These are phyloP conservation scores for Drosera spatulata DNA, from an alignment of 179 eudicot genomes.

Conservation along the genomic window DNA sequence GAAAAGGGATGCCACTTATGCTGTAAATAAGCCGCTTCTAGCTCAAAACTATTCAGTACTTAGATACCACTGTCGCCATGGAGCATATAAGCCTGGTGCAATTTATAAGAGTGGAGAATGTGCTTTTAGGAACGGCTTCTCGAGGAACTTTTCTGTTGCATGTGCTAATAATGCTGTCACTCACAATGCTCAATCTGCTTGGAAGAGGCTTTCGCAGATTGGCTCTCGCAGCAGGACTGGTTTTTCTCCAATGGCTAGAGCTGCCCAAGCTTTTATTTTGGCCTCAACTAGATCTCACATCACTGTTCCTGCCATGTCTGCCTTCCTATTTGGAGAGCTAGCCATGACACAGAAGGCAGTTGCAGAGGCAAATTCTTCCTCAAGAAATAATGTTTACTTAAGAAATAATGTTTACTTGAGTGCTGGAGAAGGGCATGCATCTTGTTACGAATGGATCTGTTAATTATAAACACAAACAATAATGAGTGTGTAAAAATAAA, in stretches of 20 bases:
- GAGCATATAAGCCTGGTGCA: too few relatives aligned
- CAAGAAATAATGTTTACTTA: conserved; percentile 22
- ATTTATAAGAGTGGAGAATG: too few relatives aligned
- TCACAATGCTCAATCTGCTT: too few relatives aligned
- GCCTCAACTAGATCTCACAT: conserved; percentile 70
- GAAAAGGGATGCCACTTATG: conserved; percentile 13
- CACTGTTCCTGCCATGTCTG: conserved; percentile 59
- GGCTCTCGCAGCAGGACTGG: conserved; percentile 24
- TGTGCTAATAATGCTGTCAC: too few relatives aligned
- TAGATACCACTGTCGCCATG: conserved; percentile 1
- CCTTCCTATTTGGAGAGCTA: conserved; percentile 47
- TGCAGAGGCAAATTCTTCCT: conserved; percentile 42
- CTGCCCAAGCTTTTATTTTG: conserved; percentile 75
- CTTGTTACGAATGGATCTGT: too few relatives aligned
- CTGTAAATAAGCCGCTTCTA: conserved; percentile 9
- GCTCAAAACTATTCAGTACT: conserved; percentile 18
- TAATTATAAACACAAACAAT: too few relatives aligned
- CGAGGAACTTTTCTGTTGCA: too few relatives aligned
- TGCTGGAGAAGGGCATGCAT: conserved; percentile 69
- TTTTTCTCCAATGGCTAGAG: conserved; percentile 33
- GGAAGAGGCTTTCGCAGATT: conserved; percentile 26
- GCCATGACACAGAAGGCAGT: conserved; percentile 33
- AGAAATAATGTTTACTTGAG: conserved; percentile 32
- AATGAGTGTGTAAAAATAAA: too few relatives aligned
- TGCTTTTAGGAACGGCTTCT: too few relatives aligned